Evolutionary conservation across 2,329 filamentous ascomycete species (phyloP).

Genomic region (Chaetomiaceae sp.): DNA sequence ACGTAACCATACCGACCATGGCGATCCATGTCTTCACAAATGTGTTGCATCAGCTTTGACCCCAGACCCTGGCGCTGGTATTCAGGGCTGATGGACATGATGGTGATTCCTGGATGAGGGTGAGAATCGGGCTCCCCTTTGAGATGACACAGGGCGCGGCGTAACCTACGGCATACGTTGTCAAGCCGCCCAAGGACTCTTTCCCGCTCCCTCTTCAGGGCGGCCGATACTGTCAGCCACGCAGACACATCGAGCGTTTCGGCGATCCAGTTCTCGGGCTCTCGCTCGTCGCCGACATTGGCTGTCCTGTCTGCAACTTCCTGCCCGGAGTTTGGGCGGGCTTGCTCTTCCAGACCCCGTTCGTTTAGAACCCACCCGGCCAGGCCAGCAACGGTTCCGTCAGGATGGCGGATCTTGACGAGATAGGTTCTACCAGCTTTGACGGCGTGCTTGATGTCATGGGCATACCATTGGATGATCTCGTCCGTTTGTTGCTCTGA

Average conservation of each 20-base stretch:
- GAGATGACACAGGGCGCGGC: neutral
- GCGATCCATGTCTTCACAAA: constrained; percentile 12
- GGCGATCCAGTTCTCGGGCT: constrained; percentile 6
- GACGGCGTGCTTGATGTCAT: constrained; percentile 11
- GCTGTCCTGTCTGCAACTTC: too few relatives aligned
- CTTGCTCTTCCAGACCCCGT: neutral
- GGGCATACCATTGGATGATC: constrained; percentile 12
- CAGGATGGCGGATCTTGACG: constrained; percentile 7
- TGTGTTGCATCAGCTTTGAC: constrained; percentile 9
- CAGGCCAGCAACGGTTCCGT: constrained; percentile 7
- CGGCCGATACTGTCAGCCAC: constrained; percentile 10
- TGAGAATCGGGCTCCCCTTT: neutral
- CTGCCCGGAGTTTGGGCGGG: too few relatives aligned
- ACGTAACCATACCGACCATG: constrained; percentile 11
- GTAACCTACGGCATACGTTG: constrained; percentile 13
- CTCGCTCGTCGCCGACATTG: too few relatives aligned
- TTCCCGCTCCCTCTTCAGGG: constrained; percentile 11
- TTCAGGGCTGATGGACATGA: constrained; percentile 10
- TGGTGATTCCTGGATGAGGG: constrained; percentile 10
- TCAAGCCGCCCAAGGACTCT: constrained; percentile 7
- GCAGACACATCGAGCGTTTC: constrained; percentile 6
- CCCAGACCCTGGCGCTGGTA: constrained; percentile 14
- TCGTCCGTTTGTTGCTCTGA: constrained; percentile 15
- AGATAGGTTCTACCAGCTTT: constrained; percentile 4
- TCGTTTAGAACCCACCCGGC: constrained; percentile 12